phyloP scores from a whole-genome alignment of 495 filamentous ascomycete species.

The Penicillium arizonense region DNA sequence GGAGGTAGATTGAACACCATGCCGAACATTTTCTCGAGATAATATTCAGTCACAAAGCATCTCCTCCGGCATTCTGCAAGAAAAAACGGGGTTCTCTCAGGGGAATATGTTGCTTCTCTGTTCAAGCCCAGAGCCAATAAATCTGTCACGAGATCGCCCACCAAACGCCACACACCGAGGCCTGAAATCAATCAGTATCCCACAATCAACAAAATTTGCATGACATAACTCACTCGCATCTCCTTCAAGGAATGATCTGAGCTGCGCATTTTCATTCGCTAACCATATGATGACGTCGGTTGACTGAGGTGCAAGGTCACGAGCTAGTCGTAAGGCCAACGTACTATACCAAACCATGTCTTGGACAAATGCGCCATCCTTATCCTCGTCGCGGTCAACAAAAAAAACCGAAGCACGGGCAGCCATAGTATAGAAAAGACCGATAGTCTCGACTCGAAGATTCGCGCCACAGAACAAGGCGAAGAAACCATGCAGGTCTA shows the following conservation, averaged over 20 bases:
- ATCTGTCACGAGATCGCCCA: constrained; percentile 20
- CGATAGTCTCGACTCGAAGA: constrained; percentile 20
- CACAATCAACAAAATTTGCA: neutral
- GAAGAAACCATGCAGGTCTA: constrained; percentile 11
- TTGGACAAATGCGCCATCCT: constrained; percentile 7
- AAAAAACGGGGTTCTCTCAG: constrained; percentile 15
- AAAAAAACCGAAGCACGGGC: constrained; percentile 13
- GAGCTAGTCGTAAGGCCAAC: constrained; percentile 14
- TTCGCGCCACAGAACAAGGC: constrained; percentile 14
- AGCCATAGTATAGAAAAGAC: constrained; percentile 17
- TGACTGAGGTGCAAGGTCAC: constrained; percentile 17
- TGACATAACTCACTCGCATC: constrained; percentile 16
- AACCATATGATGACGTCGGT: constrained; percentile 19
- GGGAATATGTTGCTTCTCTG: constrained; percentile 18
- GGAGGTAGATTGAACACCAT: constrained; percentile 18
- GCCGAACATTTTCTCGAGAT: constrained; percentile 21
- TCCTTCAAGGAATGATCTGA: constrained; percentile 15
- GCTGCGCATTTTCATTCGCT: constrained; percentile 16
- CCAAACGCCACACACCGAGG: constrained; percentile 16
- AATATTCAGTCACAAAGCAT: constrained; percentile 15
- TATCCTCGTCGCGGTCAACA: constrained; percentile 1
- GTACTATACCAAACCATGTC: constrained; percentile 18
- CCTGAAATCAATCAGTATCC: constrained; percentile 11
- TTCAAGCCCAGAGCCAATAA: constrained; percentile 19
- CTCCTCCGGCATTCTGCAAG: constrained; percentile 18